Evolutionary conservation across 2,329 filamentous ascomycete species (phyloP).

Genomic region (Fusarium sp.): DNA sequence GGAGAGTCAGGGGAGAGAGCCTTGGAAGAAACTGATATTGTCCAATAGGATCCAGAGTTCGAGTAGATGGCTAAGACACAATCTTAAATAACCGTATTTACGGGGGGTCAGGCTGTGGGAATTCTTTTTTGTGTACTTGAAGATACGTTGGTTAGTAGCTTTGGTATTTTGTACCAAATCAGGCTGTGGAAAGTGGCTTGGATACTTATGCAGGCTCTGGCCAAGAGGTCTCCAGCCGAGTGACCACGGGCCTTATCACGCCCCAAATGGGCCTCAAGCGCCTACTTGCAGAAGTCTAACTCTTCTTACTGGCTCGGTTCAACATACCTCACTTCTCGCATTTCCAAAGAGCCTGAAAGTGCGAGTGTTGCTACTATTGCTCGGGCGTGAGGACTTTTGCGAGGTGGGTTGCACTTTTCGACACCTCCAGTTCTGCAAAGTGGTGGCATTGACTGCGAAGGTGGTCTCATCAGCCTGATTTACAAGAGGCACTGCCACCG

Average conservation of each 20-base stretch:
- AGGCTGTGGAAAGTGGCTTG: background rate
- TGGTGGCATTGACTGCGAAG: background rate
- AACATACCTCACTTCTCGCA: background rate
- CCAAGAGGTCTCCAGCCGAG: background rate
- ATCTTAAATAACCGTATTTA: no score
- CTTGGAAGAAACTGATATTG: no score
- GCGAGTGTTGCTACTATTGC: background rate
- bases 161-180: background rate
- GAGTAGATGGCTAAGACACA: no score
- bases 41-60: no score
- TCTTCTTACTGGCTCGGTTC: background rate
- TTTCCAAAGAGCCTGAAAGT: background rate
- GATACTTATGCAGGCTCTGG: background rate
- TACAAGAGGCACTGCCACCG: background rate
- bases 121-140: fast-evolving
- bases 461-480: background rate
- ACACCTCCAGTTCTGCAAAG: background rate
- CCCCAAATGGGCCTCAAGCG: background rate
- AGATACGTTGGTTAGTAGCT: background rate
- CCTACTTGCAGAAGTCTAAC: background rate
- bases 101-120: background rate
- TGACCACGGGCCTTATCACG: background rate
- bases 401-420: background rate
- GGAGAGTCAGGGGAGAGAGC: no score
- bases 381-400: background rate